These are phyloP conservation scores for Epichloe baconii DNA, from an alignment of 2,329 filamentous ascomycete species.

Conservation along the genomic window DNA sequence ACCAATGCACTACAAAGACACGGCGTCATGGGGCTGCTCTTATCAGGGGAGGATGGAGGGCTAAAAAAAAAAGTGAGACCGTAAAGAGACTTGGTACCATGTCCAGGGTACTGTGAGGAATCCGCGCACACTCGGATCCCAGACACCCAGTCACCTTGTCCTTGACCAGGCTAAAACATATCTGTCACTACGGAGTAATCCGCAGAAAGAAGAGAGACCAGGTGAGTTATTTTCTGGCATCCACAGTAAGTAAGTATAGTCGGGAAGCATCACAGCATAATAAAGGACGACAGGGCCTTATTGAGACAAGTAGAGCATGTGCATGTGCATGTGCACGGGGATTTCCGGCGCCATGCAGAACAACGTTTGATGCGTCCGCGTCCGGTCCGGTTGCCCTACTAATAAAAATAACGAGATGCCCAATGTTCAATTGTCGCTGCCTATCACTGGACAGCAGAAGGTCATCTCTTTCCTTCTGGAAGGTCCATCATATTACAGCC, in stretches of 20 bases:
- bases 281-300: not conserved
- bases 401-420: not conserved
- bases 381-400: too few relatives aligned
- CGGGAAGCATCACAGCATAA: not conserved
- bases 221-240: slow-evolving; percentile 2
- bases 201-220: not conserved
- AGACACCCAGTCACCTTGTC: not conserved
- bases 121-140: not conserved
- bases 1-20: not conserved
- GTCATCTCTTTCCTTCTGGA: not conserved
- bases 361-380: not conserved
- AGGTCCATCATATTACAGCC: not conserved
- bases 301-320: not conserved
- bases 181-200: not conserved
- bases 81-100: not conserved
- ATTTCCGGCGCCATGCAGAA: not conserved
- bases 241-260: not conserved
- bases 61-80: not conserved
- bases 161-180: not conserved
- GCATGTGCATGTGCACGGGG: not conserved
- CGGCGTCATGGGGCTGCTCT: not conserved
- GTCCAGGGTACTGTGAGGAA: not conserved
- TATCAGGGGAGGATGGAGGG: too few relatives aligned
- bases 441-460: not conserved
- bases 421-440: too few relatives aligned